Conservation (phyloP, 2,329 filamentous ascomycete species). For the Cladosporium colombiae region DNA sequence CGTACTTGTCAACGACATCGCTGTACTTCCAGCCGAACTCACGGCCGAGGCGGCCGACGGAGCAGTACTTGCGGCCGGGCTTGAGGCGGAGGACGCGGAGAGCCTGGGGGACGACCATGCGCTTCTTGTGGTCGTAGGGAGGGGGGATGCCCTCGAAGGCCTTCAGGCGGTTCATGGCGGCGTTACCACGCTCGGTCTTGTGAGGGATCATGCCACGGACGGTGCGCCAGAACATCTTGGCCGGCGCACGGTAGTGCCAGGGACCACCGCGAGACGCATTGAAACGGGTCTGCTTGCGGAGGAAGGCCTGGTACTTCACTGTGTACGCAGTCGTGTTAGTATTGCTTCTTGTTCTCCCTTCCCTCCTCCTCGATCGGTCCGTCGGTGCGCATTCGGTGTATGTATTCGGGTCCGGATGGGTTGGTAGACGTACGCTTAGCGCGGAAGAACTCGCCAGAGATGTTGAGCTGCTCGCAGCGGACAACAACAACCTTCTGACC, state of each 20-base stretch:
- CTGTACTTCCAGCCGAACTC: slow-evolving; percentile 99
- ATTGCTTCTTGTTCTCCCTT: slow-evolving; percentile 17
- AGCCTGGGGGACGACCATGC: slow-evolving; percentile 98
- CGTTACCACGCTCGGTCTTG: slow-evolving; percentile 98
- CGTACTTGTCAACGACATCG: slow-evolving; percentile 96
- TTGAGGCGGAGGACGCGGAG: slow-evolving; percentile 94
- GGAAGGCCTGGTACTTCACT: slow-evolving; percentile 99
- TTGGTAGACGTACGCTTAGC: slow-evolving; percentile 86
- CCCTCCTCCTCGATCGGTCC: slow-evolving; percentile 10
- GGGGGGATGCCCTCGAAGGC: slow-evolving; percentile 99
- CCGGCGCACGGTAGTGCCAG: slow-evolving; percentile 99
- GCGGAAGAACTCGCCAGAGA: slow-evolving; percentile 99
- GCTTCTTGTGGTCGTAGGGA: slow-evolving; percentile 99
- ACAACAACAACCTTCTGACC: slow-evolving; percentile 99
- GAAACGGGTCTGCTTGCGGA: slow-evolving; percentile 99
- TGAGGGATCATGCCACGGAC: slow-evolving; percentile 99
- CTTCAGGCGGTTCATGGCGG: slow-evolving; percentile 97
- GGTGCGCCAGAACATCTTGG: slow-evolving; percentile 99
- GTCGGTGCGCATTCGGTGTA: slow-evolving; percentile 6
- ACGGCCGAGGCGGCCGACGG: slow-evolving; percentile 93
- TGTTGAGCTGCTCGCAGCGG: slow-evolving; percentile 98
- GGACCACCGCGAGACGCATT: slow-evolving; percentile 99
- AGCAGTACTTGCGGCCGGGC: slow-evolving; percentile 99
- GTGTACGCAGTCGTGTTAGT: slow-evolving; percentile 39
- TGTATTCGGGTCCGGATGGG: neutral